phyloP scores from a whole-genome alignment of 1,139 yeast genomes.

The Dujonia santamariae region DNA sequence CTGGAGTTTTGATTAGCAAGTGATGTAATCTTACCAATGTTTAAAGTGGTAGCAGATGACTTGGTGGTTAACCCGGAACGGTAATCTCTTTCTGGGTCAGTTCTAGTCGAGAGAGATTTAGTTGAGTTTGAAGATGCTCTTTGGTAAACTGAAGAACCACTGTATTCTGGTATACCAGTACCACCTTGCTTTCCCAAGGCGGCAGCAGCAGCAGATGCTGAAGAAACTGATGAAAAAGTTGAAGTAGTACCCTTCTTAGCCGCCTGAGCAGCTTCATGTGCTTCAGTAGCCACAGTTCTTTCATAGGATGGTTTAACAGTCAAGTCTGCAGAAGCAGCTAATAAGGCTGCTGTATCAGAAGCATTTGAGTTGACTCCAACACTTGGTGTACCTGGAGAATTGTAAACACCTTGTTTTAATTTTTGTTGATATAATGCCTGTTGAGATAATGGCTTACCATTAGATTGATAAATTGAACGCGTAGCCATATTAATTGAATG shows the following conservation, averaged over 20 bases:
- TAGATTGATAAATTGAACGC: slow-evolving; percentile 57
- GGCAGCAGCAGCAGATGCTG: slow-evolving; percentile 49
- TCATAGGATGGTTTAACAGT: slow-evolving; percentile 61
- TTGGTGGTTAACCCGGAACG: slow-evolving; percentile 46
- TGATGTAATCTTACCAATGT: slow-evolving; percentile 40
- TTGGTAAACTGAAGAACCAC: slow-evolving; percentile 34
- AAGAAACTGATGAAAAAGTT: slow-evolving; percentile 43
- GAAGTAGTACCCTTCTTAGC: slow-evolving; percentile 42
- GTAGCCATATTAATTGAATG: slow-evolving; percentile 21
- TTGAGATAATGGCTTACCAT: slow-evolving; percentile 67
- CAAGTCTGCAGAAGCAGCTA: slow-evolving; percentile 66
- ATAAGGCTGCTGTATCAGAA: slow-evolving; percentile 72
- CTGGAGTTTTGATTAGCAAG: slow-evolving; percentile 45
- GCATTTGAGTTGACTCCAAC: slow-evolving; percentile 73
- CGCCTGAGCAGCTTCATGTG: slow-evolving; percentile 62
- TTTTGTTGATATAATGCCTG: slow-evolving; percentile 79
- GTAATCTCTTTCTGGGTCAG: slow-evolving; percentile 40
- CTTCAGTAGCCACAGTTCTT: slow-evolving; percentile 61
- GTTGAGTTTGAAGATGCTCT: slow-evolving; percentile 45
- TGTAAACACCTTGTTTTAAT: slow-evolving; percentile 69
- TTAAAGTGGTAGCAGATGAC: slow-evolving; percentile 26
- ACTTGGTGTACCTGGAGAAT: slow-evolving; percentile 62
- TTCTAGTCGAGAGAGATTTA: slow-evolving; percentile 45
- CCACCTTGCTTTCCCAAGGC: slow-evolving; percentile 39
- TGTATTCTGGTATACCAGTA: slow-evolving; percentile 40